Base-by-base conservation (phyloP, 352 stramenopile species). In the Plasmopara viticola region DNA sequence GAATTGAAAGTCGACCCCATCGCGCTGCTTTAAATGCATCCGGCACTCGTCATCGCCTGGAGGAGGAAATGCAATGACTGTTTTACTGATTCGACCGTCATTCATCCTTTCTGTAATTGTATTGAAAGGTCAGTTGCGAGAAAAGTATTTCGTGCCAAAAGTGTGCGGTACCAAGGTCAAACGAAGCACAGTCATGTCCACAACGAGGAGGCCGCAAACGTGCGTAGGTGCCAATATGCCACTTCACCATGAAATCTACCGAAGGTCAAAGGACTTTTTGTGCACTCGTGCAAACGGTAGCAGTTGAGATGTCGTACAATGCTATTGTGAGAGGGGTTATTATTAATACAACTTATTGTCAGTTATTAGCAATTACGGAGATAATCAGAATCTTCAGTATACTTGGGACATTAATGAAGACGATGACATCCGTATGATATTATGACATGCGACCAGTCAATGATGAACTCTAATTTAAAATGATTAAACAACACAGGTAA, bases 221-320 rank as follows among this genome's bases (percentile, higher is more conserved):
- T 42, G 78, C 74, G 42, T 81, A 90, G 44, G 80, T 91, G 47
- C 70, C 80, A 60, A 89, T 91, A 50, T 76, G 64, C 75, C 80
- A 91, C 62, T 84, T 87, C 45, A 87, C 66, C 74, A 84, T 86
- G 9, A 33, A 14, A 29, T 41, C 34, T 13, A 37, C 45, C 10
- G 31, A 15, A 25, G 41, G 6, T 20, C n/a, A 8, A 49, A 37
- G 10, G 41, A 40, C 31, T 12, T 35, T 35, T 35, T 12, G 31
- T 35, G 10, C 31, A 12, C 6, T 12, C 31, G 31, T 8, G 31
- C 31, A 35, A 2, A 35, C 31, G 6, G 31, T 3, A 35, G 5
- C 31, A 35, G 6, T 35, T 12, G 10, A 35, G 6, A 35, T 12
- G 6, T 35, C 10, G 10, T 35, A 12, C 10, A 35, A 35, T 35